Conservation (phyloP, 805 yeast genomes). For the Candida lessepsii region DNA sequence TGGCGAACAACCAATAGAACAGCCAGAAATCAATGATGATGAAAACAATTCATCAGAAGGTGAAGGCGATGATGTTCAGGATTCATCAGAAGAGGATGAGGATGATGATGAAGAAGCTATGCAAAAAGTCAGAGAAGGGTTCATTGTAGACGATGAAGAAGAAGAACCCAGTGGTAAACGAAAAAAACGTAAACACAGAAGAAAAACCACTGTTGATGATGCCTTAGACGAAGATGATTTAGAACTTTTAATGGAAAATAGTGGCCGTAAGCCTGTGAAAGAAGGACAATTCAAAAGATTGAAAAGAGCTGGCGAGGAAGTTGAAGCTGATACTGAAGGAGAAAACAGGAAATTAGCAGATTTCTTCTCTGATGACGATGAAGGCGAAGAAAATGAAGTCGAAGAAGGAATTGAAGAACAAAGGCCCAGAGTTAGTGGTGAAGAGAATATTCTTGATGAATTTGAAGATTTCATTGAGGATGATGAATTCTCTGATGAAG, state of each 20-base stretch:
- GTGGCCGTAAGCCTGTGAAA: slow-evolving; percentile 62
- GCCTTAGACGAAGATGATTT: slow-evolving; percentile 93
- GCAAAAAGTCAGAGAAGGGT: slow-evolving; percentile 80
- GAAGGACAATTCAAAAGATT: slow-evolving; percentile 70
- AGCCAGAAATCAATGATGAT: slow-evolving; percentile 37
- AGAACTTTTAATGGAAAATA: slow-evolving; percentile 85
- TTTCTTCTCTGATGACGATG: slow-evolving; percentile 62
- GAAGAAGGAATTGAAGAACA: slow-evolving; percentile 24
- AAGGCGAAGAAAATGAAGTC: slow-evolving; percentile 29
- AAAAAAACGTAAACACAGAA: slow-evolving; percentile 38
- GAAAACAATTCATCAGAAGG: slow-evolving; percentile 28
- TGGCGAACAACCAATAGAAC: slow-evolving; percentile 19
- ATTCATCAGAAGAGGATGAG: slow-evolving; percentile 85
- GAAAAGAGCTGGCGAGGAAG: slow-evolving; percentile 57
- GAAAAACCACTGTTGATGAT: slow-evolving; percentile 49
- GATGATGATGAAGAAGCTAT: slow-evolving; percentile 87
- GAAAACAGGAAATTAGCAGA: slow-evolving; percentile 42
- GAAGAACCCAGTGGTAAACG: slow-evolving; percentile 38
- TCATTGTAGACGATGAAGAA: slow-evolving; percentile 90
- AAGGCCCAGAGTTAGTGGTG: slow-evolving; percentile 20
- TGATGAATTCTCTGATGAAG: slow-evolving; percentile 92
- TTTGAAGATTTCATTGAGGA: slow-evolving; percentile 97
- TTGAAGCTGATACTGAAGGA: slow-evolving; percentile 30
- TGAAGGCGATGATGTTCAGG: slow-evolving; percentile 41
- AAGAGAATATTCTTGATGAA: slow-evolving; percentile 61